phyloP scores from a whole-genome alignment of 2,329 filamentous ascomycete species.

The Beauveria pseudobassiana region DNA sequence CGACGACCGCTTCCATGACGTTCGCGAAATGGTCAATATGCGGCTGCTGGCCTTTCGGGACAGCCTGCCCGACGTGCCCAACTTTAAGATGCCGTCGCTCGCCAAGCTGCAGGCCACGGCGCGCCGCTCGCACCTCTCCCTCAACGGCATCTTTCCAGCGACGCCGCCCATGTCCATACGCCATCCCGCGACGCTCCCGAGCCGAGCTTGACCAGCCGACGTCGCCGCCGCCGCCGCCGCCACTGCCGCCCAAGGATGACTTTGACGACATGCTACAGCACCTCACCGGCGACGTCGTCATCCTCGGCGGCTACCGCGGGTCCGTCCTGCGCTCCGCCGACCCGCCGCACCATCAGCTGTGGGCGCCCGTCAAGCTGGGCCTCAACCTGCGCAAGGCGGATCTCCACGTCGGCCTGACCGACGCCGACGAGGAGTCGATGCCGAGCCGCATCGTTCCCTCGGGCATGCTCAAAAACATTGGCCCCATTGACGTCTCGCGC shows the following conservation, averaged over 20 bases:
- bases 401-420: slow-evolving; percentile 74
- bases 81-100: slow-evolving; percentile 61
- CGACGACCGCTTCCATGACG: slow-evolving; percentile 70
- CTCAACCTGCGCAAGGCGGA: slow-evolving; percentile 88
- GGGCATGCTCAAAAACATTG: slow-evolving; percentile 86
- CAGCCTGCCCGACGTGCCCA: slow-evolving; percentile 72
- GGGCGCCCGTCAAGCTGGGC: slow-evolving; percentile 90
- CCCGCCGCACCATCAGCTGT: slow-evolving; percentile 76
- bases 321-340: slow-evolving; percentile 82
- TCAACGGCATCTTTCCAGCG: slow-evolving; percentile 23
- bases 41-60: slow-evolving; percentile 86
- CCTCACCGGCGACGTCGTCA: slow-evolving; percentile 75
- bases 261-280: slow-evolving; percentile 54
- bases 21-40: slow-evolving; percentile 80
- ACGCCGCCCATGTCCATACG: slow-evolving; percentile 11
- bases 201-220: not conserved
- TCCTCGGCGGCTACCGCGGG: slow-evolving; percentile 85
- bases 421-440: slow-evolving; percentile 77
- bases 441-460: slow-evolving; percentile 75
- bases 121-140: slow-evolving; percentile 24
- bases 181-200: slow-evolving; percentile 13
- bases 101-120: slow-evolving; percentile 40
- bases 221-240: too few relatives aligned
- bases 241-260: slow-evolving; percentile 17
- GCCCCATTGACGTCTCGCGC: slow-evolving; percentile 81